Percentiles rank a stretch among this genome's conserved stretches.
phyloP scores from a whole-genome alignment of 2,329 filamentous ascomycete genomes.

The Hirsutella rhossiliensis region DNA sequence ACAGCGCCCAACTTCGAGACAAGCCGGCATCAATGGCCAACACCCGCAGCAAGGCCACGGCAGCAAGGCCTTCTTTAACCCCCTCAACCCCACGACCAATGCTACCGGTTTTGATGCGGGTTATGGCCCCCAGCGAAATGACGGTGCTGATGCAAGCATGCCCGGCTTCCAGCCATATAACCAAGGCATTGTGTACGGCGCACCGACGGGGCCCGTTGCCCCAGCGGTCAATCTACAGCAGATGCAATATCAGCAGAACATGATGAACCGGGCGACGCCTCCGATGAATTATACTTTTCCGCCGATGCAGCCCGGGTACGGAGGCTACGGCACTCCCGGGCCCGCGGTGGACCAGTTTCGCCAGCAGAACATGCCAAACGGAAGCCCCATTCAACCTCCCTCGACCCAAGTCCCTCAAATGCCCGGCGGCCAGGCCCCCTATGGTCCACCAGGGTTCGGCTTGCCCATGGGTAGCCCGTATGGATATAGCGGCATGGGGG shows the following conservation, averaged over 20 bases:
- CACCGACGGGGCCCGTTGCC: conserved; percentile 30
- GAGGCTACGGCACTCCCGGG: conserved; percentile 35
- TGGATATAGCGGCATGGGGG: conserved; percentile 35
- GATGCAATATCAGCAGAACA: conserved; percentile 46
- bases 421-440: conserved; percentile 29
- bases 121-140: conserved; percentile 39
- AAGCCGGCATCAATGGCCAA: conserved; percentile 33
- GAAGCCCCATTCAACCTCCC: conserved; percentile 37
- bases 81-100: conserved; percentile 28
- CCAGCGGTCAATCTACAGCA: conserved; percentile 38
- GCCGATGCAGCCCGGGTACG: conserved; percentile 41
- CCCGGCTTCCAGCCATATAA: conserved; percentile 38
- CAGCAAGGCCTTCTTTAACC: conserved; percentile 41
- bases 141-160: conserved; percentile 37
- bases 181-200: conserved; percentile 40
- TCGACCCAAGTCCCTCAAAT: conserved; percentile 27
- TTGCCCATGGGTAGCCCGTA: conserved; percentile 31
- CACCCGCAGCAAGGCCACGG: conserved; percentile 27
- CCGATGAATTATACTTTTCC: conserved; percentile 47
- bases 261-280: conserved; percentile 40
- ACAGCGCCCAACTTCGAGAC: conserved; percentile 43
- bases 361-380: conserved; percentile 36
- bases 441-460: conserved; percentile 37
- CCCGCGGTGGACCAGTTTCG: conserved; percentile 45
- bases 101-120: conserved; percentile 36